A percentile compares a stretch with the other conserved stretches of the same genome.
These are phyloP conservation scores for Warburgia ugandensis DNA, from an alignment of 164 flowering plant genomes.

Conservation along the genomic window DNA sequence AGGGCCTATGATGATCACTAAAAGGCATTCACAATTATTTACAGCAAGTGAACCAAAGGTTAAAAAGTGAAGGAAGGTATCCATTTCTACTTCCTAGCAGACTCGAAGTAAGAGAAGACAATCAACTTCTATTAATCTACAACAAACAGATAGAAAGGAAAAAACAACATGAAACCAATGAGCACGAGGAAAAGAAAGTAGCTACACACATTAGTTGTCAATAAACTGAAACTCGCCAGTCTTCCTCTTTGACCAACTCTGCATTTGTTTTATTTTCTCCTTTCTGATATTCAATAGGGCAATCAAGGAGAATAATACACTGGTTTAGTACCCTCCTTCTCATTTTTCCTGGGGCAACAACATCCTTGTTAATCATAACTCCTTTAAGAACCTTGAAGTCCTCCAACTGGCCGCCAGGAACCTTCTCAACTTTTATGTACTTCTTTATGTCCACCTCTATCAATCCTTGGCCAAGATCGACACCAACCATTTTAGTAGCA, in stretches of 20 bases:
- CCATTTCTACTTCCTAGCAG: too few species aligned
- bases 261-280: conserved; percentile 99
- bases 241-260: conserved; percentile 85
- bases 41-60: too few species aligned
- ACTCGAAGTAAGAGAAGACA: too few species aligned
- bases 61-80: too few species aligned
- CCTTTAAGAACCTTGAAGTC: conserved; percentile 86
- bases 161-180: background rate
- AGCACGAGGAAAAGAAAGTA: background rate
- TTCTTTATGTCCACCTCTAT: conserved; percentile 92
- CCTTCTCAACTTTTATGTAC: conserved; percentile 87
- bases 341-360: conserved; percentile 96
- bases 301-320: conserved; percentile 83
- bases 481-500: conserved; percentile 83
- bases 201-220: background rate
- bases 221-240: conserved; percentile 32
- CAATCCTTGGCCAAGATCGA: conserved; percentile 87
- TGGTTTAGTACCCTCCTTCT: conserved; percentile 86
- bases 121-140: too few species aligned
- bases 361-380: conserved; percentile 95
- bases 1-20: too few species aligned
- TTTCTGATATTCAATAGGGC: conserved; percentile 92
- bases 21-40: too few species aligned
- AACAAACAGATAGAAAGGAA: too few species aligned
- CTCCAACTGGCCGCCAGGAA: conserved; percentile 95